Evolutionary conservation across 2,329 filamentous ascomycete genomes (phyloP).

Genomic region (Elsinoe fawcettii): DNA sequence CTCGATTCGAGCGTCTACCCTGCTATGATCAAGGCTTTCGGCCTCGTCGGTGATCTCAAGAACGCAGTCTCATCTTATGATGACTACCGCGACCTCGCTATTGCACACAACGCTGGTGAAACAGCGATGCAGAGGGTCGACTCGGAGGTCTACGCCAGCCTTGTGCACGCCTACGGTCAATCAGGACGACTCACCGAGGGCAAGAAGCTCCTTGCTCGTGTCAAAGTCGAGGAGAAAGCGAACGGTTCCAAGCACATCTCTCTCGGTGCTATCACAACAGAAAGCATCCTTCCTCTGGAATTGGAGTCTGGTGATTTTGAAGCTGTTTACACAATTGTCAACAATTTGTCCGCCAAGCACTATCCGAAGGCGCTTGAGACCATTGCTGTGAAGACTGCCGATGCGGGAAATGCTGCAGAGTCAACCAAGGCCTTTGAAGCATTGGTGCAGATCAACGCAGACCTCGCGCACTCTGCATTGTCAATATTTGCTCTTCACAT

Average conservation of each 20-base stretch:
- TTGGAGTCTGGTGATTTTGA: slow-evolving; percentile 61
- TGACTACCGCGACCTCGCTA: slow-evolving; percentile 83
- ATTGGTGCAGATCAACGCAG: slow-evolving; percentile 42
- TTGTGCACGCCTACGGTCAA: slow-evolving; percentile 80
- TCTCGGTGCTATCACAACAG: slow-evolving; percentile 61
- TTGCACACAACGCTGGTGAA: slow-evolving; percentile 70
- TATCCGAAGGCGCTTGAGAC: slow-evolving; percentile 59
- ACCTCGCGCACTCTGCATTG: slow-evolving; percentile 53
- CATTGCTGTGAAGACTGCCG: slow-evolving; percentile 71
- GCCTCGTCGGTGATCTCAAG: slow-evolving; percentile 67
- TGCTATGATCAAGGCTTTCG: slow-evolving; percentile 91
- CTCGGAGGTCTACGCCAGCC: slow-evolving; percentile 77
- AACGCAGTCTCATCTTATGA: slow-evolving; percentile 94
- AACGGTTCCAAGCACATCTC: slow-evolving; percentile 42
- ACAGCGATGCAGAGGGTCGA: slow-evolving; percentile 65
- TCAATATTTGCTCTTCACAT: slow-evolving; percentile 82
- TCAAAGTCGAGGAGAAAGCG: slow-evolving; percentile 36
- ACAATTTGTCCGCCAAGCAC: slow-evolving; percentile 50
- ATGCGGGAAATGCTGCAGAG: slow-evolving; percentile 61
- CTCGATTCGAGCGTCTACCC: slow-evolving; percentile 79
- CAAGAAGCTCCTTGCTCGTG: slow-evolving; percentile 74
- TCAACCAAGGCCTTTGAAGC: slow-evolving; percentile 52
- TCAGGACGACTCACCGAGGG: slow-evolving; percentile 75
- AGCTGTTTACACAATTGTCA: slow-evolving; percentile 67
- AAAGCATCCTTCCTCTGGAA: slow-evolving; percentile 73